A percentile compares a stretch with the other conserved stretches of the same genome.
phyloP scores from a whole-genome alignment of 1,284 basidiomycete species.

The Ceratobasidium theobromae region DNA sequence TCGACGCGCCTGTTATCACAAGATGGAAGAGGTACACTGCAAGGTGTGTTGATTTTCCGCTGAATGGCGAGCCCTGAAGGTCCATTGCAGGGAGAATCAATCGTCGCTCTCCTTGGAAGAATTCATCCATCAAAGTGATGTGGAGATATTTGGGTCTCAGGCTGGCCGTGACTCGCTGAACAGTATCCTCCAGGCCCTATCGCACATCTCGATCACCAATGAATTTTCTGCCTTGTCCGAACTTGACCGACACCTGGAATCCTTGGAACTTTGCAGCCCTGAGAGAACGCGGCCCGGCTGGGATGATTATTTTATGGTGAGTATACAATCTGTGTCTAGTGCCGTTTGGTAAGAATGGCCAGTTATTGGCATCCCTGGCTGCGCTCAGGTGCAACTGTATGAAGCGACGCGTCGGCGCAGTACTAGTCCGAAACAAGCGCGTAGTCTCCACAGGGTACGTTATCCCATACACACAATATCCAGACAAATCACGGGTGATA shows the following conservation, averaged over 20 bases:
- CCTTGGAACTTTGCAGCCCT: conserved; percentile 66
- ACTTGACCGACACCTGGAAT: conserved; percentile 65
- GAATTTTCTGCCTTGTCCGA: conserved; percentile 57
- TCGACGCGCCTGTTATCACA: conserved; percentile 80
- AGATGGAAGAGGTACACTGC: conserved; percentile 42
- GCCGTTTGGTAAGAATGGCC: not conserved
- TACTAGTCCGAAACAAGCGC: conserved; percentile 82
- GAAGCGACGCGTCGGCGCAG: conserved; percentile 95
- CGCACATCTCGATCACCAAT: conserved; percentile 50
- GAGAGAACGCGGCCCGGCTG: conserved; percentile 82
- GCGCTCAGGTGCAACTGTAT: conserved; percentile 92
- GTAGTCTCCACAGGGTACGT: conserved; percentile 87
- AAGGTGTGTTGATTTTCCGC: not conserved
- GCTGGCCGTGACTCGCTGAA: conserved; percentile 41
- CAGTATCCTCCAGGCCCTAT: conserved; percentile 30
- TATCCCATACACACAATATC: not conserved
- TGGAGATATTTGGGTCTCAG: conserved; percentile 53
- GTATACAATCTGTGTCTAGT: conserved; percentile 36
- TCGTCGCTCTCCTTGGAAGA: conserved; percentile 58
- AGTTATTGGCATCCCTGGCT: conserved; percentile 86
- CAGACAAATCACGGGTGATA: conserved; percentile 40
- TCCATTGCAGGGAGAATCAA: conserved; percentile 34
- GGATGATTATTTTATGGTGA: conserved; percentile 95
- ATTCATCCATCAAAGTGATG: conserved; percentile 66
- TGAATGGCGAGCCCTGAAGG: conserved; percentile 40